A percentile compares a stretch with the other conserved stretches of the same genome.
These are phyloP conservation scores for Arthrobotrys iridis DNA, from an alignment of 2,329 filamentous ascomycete genomes.

Conservation along the genomic window DNA sequence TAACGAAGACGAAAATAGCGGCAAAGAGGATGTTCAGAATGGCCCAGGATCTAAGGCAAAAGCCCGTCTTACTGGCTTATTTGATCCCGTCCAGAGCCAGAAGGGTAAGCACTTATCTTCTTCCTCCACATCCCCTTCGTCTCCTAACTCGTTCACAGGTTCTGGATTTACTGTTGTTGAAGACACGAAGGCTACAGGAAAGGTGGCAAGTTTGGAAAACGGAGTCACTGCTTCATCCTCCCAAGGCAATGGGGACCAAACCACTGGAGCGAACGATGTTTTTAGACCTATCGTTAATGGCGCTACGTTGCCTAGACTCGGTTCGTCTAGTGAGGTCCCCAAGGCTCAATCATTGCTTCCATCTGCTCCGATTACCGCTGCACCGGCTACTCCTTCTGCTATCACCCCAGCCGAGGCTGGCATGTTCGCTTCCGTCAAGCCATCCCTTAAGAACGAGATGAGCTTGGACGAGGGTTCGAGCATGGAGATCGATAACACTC, in stretches of 20 bases:
- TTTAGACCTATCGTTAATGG: slow-evolving; percentile 50
- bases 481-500: slow-evolving; percentile 53
- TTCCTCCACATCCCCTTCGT: background rate
- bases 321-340: slow-evolving; percentile 28
- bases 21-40: slow-evolving; percentile 26
- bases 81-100: slow-evolving; percentile 41
- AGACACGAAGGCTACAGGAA: slow-evolving; percentile 11
- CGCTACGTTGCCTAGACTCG: slow-evolving; percentile 38
- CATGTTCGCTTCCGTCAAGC: slow-evolving; percentile 49
- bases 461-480: slow-evolving; percentile 50
- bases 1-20: slow-evolving; percentile 42
- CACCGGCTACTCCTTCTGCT: slow-evolving; percentile 36
- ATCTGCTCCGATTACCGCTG: slow-evolving; percentile 25
- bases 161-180: slow-evolving; percentile 47
- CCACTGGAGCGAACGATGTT: slow-evolving; percentile 27
- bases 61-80: slow-evolving; percentile 45
- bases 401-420: slow-evolving; percentile 50
- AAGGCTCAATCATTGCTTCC: slow-evolving; percentile 41
- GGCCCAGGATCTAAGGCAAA: slow-evolving; percentile 44
- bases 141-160: slow-evolving; percentile 22
- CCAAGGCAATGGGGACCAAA: slow-evolving; percentile 3
- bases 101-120: slow-evolving; percentile 11
- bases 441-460: slow-evolving; percentile 40
- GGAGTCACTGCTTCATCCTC: slow-evolving; percentile 29
- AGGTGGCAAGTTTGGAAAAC: slow-evolving; percentile 26